These are phyloP conservation scores for Spirogloea muscicola DNA, from an alignment of 139 green algal genomes.

Conservation along the genomic window DNA sequence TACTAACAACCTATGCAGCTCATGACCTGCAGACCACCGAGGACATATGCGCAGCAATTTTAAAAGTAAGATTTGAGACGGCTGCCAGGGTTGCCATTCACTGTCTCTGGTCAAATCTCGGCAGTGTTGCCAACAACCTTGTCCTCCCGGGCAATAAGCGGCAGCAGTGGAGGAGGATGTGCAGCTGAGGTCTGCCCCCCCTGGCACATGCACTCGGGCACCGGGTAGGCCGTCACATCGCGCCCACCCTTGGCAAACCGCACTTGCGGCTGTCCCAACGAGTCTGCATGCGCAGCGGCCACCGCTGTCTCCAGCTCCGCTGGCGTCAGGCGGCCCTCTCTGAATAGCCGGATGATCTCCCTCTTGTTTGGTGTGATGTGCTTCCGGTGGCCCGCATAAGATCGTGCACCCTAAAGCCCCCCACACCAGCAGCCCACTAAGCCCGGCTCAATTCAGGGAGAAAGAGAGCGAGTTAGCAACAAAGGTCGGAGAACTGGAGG, in stretches of 20 bases:
- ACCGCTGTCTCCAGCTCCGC: conserved; percentile 15
- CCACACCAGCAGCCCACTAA: no score
- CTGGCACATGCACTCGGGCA: conserved; percentile 27
- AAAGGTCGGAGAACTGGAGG: not conserved
- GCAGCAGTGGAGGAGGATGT: no score
- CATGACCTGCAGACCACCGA: no score
- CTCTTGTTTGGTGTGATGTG: conserved; percentile 25
- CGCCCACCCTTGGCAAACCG: not conserved
- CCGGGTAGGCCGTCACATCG: conserved; percentile 21
- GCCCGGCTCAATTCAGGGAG: no score
- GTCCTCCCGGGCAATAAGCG: no score
- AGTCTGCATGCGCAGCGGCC: not conserved
- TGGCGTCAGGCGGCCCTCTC: not conserved
- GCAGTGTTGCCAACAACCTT: no score
- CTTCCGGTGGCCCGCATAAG: conserved; percentile 29
- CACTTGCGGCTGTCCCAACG: not conserved
- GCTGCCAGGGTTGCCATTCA: no score
- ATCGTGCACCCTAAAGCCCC: conserved; percentile 14
- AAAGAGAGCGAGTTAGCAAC: not conserved
- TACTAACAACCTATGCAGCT: no score
- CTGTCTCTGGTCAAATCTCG: no score
- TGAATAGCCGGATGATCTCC: not conserved
- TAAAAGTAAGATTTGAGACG: no score
- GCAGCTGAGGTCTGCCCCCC: no score
- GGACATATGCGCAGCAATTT: no score